phyloP scores from a whole-genome alignment of 2,329 filamentous ascomycete species.

The Verticillium zaregamsianum region DNA sequence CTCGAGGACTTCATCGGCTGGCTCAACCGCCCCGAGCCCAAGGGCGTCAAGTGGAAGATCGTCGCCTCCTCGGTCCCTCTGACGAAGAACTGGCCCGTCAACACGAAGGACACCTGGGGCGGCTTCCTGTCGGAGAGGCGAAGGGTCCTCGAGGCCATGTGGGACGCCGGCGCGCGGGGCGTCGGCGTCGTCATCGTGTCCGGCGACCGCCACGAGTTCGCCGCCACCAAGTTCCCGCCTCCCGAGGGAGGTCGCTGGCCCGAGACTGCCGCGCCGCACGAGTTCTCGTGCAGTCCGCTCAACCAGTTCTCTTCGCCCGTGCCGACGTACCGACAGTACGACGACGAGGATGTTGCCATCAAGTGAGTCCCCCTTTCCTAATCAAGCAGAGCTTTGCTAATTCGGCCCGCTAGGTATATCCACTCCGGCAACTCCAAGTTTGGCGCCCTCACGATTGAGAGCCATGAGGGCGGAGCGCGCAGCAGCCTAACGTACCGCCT shows the following conservation, averaged over 20 bases:
- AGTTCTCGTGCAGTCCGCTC: slow-evolving; percentile 87
- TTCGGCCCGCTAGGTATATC: slow-evolving; percentile 53
- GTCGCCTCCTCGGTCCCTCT: slow-evolving; percentile 88
- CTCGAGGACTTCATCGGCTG: slow-evolving; percentile 75
- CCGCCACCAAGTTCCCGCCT: slow-evolving; percentile 75
- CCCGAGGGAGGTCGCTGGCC: slow-evolving; percentile 58
- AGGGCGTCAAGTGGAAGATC: slow-evolving; percentile 88
- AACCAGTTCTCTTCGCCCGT: slow-evolving; percentile 92
- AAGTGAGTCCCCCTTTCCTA: slow-evolving; percentile 55
- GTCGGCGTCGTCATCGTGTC: slow-evolving; percentile 79
- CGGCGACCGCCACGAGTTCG: slow-evolving; percentile 96
- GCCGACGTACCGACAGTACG: slow-evolving; percentile 75
- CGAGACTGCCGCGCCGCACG: slow-evolving; percentile 65
- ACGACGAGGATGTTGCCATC: slow-evolving; percentile 76
- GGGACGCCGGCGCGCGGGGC: slow-evolving; percentile 73
- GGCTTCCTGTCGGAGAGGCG: slow-evolving; percentile 81
- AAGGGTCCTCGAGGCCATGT: slow-evolving; percentile 83
- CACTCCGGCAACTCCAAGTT: slow-evolving; percentile 88
- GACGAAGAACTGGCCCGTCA: slow-evolving; percentile 95
- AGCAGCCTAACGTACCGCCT: slow-evolving; percentile 76
- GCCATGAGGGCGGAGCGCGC: slow-evolving; percentile 57
- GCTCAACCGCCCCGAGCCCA: slow-evolving; percentile 66
- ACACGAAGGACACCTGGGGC: slow-evolving; percentile 87
- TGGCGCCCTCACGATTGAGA: slow-evolving; percentile 74
- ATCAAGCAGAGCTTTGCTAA: not conserved